A percentile compares a stretch with the other conserved stretches of the same genome.
phyloP scores from a whole-genome alignment of 345 rosid species.

The Punica granatum region DNA sequence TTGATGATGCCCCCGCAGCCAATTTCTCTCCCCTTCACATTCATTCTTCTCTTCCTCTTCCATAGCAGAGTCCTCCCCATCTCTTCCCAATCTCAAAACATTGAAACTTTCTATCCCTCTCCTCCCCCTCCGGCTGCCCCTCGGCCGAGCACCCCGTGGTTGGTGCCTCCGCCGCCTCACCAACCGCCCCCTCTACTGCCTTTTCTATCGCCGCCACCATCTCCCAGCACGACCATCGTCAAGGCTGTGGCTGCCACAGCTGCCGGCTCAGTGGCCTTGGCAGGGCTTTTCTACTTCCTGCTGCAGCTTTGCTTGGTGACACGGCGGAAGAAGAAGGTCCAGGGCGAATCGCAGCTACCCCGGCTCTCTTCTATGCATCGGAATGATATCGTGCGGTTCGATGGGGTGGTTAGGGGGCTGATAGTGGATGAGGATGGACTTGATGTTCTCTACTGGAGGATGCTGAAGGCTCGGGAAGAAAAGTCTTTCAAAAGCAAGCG shows the following conservation, averaged over 20 bases:
- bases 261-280: constrained; percentile 41
- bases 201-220: constrained; percentile 10
- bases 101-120: constrained; percentile 36
- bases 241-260: constrained; percentile 60
- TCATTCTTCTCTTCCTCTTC: constrained; percentile 11
- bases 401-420: constrained; percentile 42
- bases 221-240: constrained; percentile 21
- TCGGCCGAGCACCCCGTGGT: background rate
- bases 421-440: constrained; percentile 69
- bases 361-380: constrained; percentile 11
- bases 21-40: constrained; percentile 17
- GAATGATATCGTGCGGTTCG: constrained; percentile 27
- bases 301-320: constrained; percentile 7
- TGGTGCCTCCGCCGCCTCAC: constrained; percentile 8
- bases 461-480: constrained; percentile 28
- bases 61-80: background rate
- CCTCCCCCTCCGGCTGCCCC: constrained; percentile 12
- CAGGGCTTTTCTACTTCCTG: constrained; percentile 37
- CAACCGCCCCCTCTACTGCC: constrained; percentile 4
- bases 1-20: constrained; percentile 17
- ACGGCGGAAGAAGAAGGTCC: background rate
- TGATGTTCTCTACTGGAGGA: constrained; percentile 75
- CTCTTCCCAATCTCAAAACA: constrained; percentile 41
- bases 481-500: background rate
- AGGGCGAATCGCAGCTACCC: background rate